Percentiles rank a stretch among this genome's conserved stretches.
phyloP scores from a whole-genome alignment of 257 asterid genomes.

The Nicotiana sylvestris region DNA sequence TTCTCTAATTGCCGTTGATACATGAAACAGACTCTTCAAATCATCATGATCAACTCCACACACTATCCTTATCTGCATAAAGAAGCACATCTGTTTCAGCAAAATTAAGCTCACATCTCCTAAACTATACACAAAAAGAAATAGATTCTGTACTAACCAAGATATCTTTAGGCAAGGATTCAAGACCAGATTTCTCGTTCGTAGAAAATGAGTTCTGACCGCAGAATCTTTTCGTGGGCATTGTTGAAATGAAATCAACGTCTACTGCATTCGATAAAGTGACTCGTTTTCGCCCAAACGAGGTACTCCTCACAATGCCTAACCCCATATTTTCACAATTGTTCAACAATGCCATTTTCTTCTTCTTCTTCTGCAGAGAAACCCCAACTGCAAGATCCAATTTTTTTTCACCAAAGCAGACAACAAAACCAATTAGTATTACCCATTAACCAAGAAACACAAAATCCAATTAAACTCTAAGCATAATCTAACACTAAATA shows the following conservation, averaged over 20 bases:
- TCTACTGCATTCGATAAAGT: conserved; percentile 18
- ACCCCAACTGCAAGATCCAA: conserved; percentile 13
- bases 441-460: background rate
- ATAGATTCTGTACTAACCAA: conserved; percentile 34
- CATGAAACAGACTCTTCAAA: conserved; percentile 52
- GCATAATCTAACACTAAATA: background rate
- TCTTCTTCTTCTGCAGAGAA: background rate
- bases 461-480: background rate
- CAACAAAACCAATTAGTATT: conserved; percentile 8
- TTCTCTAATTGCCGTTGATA: conserved; percentile 57
- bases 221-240: conserved; percentile 35
- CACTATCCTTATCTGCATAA: conserved; percentile 53
- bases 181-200: conserved; percentile 33
- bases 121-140: background rate
- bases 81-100: background rate
- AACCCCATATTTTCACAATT: conserved; percentile 27
- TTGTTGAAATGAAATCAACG: conserved; percentile 1
- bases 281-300: conserved; percentile 64
- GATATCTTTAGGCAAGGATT: conserved; percentile 60
- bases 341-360: conserved; percentile 21
- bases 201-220: conserved; percentile 9
- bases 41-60: conserved; percentile 90
- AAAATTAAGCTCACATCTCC: too few species aligned
- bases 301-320: conserved; percentile 42
- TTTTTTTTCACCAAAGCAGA: conserved; percentile 9